Conservation (phyloP, 2,329 filamentous ascomycete species). For the Sarocladium oryzae region DNA sequence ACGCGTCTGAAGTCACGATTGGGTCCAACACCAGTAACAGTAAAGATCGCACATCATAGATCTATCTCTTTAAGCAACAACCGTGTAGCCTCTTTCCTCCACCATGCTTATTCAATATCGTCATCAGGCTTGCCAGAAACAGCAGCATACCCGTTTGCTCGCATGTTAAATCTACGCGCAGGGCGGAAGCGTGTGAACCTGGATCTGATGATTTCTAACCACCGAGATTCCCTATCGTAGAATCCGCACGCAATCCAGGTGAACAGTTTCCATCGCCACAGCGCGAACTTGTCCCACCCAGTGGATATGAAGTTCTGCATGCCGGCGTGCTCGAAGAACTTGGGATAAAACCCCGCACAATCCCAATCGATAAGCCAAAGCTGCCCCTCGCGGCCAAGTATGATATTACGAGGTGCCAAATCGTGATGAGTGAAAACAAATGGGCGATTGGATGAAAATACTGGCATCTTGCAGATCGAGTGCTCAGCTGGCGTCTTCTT, state of each 20-base stretch:
- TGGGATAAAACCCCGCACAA: constrained; percentile 15
- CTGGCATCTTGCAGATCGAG: not conserved
- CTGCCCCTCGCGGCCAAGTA: constrained; percentile 10
- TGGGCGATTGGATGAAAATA: not conserved
- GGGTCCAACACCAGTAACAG: not conserved
- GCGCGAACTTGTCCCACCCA: constrained; percentile 5
- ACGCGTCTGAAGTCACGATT: no score
- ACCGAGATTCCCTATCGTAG: constrained; percentile 10
- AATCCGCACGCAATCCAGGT: constrained; percentile 13
- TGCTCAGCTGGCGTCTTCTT: constrained; percentile 12
- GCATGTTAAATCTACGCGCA: constrained; percentile 12
- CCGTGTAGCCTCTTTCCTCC: not conserved
- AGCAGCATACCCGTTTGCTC: constrained; percentile 12
- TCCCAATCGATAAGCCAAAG: constrained; percentile 16
- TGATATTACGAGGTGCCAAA: constrained; percentile 15
- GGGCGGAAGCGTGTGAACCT: constrained; percentile 13
- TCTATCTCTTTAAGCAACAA: not conserved
- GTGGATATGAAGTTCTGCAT: constrained; percentile 14
- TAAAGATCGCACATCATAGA: not conserved
- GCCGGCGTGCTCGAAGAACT: constrained; percentile 14
- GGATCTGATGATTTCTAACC: constrained; percentile 11
- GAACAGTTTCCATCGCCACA: constrained; percentile 14
- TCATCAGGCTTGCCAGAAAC: constrained; percentile 8
- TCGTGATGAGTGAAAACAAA: constrained; percentile 6
- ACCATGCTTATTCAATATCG: constrained; percentile 5